Evolutionary conservation across 2,329 filamentous ascomycete genomes (phyloP), one percentile per base, ranked within the genome.

Genomic region (Aspergillus awamori): DNA sequence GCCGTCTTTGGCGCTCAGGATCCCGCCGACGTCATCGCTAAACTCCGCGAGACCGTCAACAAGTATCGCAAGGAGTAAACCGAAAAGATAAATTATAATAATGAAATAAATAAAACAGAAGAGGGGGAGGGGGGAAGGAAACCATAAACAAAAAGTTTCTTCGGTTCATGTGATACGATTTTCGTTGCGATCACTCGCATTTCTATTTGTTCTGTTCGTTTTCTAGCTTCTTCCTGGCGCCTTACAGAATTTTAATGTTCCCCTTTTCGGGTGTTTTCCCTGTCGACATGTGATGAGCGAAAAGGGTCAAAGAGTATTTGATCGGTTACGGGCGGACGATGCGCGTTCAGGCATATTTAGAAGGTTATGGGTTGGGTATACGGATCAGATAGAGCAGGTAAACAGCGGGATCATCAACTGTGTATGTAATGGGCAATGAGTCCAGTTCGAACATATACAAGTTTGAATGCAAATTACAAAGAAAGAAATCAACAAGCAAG

Each of bases 1-100:
- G 95, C 95, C 43, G 93, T 99, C 7, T 99, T 98, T 78, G 93
- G 93, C 38, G 94, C 95, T 17, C 85, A 92, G 72, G 91, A 97
- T 72, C 95, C 95, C 0, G 86, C 86, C 5, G 90, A 95, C 67
- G 93, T 97, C 24, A 97, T 99, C 73, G 79, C 84, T n/a, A 82
- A 90, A 76, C 80, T 99, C 72, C 86, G 93, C 67, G 86, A 90
- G 62, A 86, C 91, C 2, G 93, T 99, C 3, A 87, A 97, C 57
- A 85, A 84, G 70, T 80, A 84, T 64, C 68, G 70, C n/a, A 66
- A 66, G 57, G 41, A 57, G 15, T 69, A 45, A 39, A 26, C 26
- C 26, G 63, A n/a, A 59, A 11, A 8, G 8, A 47, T 39, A 22
- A 41, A 43, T 53, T 43, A 41, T 49, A 52, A 43, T 43, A 20